Conservation (phyloP, 352 stramenopile species). For the Aphanomyces astaci region DNA sequence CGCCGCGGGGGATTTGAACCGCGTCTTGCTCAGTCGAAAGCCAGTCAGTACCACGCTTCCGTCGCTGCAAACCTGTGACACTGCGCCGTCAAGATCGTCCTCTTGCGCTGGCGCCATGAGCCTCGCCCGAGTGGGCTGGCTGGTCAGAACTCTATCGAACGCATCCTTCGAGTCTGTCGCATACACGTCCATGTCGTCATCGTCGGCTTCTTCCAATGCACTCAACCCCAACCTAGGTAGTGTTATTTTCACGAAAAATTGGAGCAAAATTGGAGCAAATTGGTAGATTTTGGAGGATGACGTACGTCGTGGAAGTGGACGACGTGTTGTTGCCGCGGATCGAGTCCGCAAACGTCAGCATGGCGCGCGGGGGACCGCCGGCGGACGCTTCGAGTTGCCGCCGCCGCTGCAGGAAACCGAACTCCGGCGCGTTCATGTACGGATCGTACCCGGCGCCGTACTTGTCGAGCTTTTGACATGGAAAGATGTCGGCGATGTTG, state of each 20-base stretch:
- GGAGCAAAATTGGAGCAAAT: too few relatives aligned
- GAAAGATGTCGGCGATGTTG: constrained; percentile 41
- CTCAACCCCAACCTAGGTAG: constrained; percentile 45
- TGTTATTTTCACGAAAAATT: too few relatives aligned
- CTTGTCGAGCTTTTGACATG: constrained; percentile 59
- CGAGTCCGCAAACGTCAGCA: constrained; percentile 70
- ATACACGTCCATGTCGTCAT: constrained; percentile 81
- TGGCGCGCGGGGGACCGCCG: constrained; percentile 28
- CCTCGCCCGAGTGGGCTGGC: constrained; percentile 32
- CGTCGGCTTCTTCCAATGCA: constrained; percentile 76
- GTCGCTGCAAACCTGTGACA: constrained; percentile 41
- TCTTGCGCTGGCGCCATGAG: constrained; percentile 26
- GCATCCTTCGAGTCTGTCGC: constrained; percentile 48
- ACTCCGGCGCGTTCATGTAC: constrained; percentile 65
- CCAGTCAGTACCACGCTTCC: constrained; percentile 46
- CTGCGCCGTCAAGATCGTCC: constrained; percentile 16
- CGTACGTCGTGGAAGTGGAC: constrained; percentile 32
- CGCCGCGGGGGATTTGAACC: constrained; percentile 39
- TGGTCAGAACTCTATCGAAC: constrained; percentile 52
- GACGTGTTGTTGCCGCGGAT: constrained; percentile 30
- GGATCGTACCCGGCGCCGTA: constrained; percentile 76
- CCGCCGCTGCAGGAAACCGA: constrained; percentile 30
- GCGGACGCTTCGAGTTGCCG: constrained; percentile 29
- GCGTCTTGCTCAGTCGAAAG: constrained; percentile 38
- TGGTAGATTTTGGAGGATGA: too few relatives aligned